Conservation (phyloP, 371 early-diverging fungal genomes). For the Vairimorpha ceranae region DNA sequence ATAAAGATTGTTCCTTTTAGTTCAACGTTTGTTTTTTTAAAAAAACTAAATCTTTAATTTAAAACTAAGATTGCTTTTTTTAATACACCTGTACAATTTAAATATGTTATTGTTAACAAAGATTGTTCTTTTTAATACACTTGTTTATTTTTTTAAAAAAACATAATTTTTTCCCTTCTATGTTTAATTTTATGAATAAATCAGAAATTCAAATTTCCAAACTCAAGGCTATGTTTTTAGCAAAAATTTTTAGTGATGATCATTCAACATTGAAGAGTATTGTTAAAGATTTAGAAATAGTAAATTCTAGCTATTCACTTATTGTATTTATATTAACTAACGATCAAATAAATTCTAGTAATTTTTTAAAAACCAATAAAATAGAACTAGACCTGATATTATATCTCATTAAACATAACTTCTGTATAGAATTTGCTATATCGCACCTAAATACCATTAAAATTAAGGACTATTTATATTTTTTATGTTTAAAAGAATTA, state of each 20-base stretch:
- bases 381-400: background rate
- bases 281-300: background rate
- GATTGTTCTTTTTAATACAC: too few relatives aligned
- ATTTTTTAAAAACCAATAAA: background rate
- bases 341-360: background rate
- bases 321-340: background rate
- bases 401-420: background rate
- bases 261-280: background rate
- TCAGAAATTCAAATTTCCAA: background rate
- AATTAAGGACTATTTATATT: slow-evolving; percentile 27
- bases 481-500: slow-evolving; percentile 35
- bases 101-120: too few relatives aligned
- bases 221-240: background rate
- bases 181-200: too few relatives aligned
- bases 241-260: background rate
- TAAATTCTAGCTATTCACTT: background rate
- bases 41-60: too few relatives aligned
- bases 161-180: background rate
- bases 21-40: background rate
- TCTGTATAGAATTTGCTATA: background rate
- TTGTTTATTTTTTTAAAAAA: too few relatives aligned
- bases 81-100: too few relatives aligned
- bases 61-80: too few relatives aligned
- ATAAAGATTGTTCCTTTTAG: background rate
- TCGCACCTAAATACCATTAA: slow-evolving; percentile 11